phyloP scores from a whole-genome alignment of 1,284 basidiomycete genomes.

The Cystobasidium slooffiae region DNA sequence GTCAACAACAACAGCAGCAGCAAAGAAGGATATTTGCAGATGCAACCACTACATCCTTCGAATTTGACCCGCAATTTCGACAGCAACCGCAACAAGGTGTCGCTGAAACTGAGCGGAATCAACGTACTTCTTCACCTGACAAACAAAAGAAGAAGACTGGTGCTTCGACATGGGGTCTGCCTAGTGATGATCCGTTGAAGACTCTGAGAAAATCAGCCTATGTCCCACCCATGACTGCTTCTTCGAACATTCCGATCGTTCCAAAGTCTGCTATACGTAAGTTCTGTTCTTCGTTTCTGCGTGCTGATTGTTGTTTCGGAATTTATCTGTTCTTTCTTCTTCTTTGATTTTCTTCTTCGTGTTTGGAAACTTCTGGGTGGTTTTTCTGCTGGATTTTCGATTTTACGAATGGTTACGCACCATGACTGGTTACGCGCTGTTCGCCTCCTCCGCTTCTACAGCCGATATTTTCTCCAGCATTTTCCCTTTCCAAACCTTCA shows the following conservation, averaged over 20 bases:
- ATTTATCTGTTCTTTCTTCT: not conserved
- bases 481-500: slow-evolving; percentile 87
- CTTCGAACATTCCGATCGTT: slow-evolving; percentile 2
- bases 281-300: not conserved
- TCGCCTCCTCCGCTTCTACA: slow-evolving; percentile 54
- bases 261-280: slow-evolving; percentile 16
- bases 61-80: slow-evolving; percentile 12
- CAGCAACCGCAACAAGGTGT: not conserved
- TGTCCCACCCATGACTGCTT: slow-evolving; percentile 9
- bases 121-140: too few relatives aligned
- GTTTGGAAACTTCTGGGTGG: too few relatives aligned
- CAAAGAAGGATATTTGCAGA: not conserved
- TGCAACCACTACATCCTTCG: slow-evolving; percentile 3
- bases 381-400: too few relatives aligned
- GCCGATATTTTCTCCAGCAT: slow-evolving; percentile 78
- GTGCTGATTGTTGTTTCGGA: too few relatives aligned
- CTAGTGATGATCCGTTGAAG: not conserved
- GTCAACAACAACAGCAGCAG: not conserved
- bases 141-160: not conserved
- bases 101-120: not conserved
- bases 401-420: slow-evolving; percentile 52
- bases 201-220: slow-evolving; percentile 4
- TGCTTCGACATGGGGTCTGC: slow-evolving; percentile 13
- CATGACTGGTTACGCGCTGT: slow-evolving; percentile 52
- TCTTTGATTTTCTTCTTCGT: not conserved